Conservation (phyloP, 1,284 basidiomycete species). For the Leccinum colubrinum region DNA sequence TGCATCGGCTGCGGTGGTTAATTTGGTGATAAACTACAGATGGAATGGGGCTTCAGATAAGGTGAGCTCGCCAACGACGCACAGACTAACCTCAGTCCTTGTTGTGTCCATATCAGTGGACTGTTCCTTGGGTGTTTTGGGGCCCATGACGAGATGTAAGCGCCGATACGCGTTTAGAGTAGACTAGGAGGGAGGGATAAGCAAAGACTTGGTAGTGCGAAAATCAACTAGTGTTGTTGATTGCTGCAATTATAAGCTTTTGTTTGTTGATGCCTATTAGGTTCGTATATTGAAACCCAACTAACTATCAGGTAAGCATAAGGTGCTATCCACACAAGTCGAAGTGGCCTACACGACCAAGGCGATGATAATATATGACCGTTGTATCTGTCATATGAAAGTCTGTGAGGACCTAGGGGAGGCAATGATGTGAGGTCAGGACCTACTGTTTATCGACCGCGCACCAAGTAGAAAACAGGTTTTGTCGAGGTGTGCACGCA, state of each 20-base stretch:
- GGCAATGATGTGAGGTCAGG: neutral
- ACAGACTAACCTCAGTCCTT: conserved; percentile 30
- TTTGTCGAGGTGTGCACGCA: neutral
- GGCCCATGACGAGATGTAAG: conserved; percentile 23
- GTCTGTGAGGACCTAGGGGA: neutral
- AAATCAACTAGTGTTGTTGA: conserved; percentile 39
- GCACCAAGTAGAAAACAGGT: neutral
- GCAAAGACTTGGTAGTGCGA: conserved; percentile 36
- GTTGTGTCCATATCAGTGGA: conserved; percentile 26
- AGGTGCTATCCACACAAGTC: conserved; percentile 28
- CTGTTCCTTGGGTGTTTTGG: conserved; percentile 28
- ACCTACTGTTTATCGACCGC: conserved; percentile 8
- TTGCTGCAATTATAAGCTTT: conserved; percentile 40
- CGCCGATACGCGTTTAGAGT: conserved; percentile 28
- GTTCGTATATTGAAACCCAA: conserved; percentile 38
- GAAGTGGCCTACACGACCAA: conserved; percentile 12
- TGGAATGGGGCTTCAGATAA: conserved; percentile 23
- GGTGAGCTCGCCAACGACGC: conserved; percentile 8
- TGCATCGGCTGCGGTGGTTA: conserved; percentile 51
- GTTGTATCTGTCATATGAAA: conserved; percentile 13
- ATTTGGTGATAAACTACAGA: conserved; percentile 50
- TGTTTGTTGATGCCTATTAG: conserved; percentile 41
- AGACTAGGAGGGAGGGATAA: conserved; percentile 26
- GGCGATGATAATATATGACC: conserved; percentile 3
- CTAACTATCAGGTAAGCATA: conserved; percentile 36